phyloP scores from a whole-genome alignment of 306 rosid genomes.

The Dryas alaskensis region DNA sequence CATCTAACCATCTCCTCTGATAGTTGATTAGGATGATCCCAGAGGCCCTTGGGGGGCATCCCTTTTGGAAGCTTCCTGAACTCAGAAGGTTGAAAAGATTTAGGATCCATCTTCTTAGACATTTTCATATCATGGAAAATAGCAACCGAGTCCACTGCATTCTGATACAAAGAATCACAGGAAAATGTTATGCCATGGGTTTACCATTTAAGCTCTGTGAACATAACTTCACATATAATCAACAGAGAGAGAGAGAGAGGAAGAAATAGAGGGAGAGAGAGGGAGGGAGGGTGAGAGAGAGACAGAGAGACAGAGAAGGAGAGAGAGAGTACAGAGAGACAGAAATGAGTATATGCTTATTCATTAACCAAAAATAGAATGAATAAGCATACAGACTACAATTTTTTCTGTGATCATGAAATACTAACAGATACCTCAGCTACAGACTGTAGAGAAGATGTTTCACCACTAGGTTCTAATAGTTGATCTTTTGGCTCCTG shows the following conservation, averaged over 20 bases:
- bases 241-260: neutral
- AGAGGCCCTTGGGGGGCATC: slow-evolving; percentile 47
- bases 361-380: neutral
- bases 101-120: slow-evolving; percentile 26
- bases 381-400: neutral
- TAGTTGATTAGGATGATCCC: slow-evolving; percentile 65
- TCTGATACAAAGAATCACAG: slow-evolving; percentile 38
- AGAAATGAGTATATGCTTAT: too few species aligned
- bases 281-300: too few species aligned
- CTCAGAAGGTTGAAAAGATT: slow-evolving; percentile 35
- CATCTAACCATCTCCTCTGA: slow-evolving; percentile 79
- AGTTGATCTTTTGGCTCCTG: slow-evolving; percentile 31
- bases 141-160: slow-evolving; percentile 34
- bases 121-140: slow-evolving; percentile 24
- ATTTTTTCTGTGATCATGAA: neutral
- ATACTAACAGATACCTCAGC: slow-evolving; percentile 38
- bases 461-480: slow-evolving; percentile 28
- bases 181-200: slow-evolving; percentile 5
- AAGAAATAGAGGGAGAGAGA: too few species aligned
- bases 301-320: too few species aligned
- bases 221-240: neutral
- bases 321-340: too few species aligned
- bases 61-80: slow-evolving; percentile 41
- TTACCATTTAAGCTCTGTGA: neutral
- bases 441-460: slow-evolving; percentile 23